Conservation (phyloP, 306 rosid species). For the Vigna nakashimae region DNA sequence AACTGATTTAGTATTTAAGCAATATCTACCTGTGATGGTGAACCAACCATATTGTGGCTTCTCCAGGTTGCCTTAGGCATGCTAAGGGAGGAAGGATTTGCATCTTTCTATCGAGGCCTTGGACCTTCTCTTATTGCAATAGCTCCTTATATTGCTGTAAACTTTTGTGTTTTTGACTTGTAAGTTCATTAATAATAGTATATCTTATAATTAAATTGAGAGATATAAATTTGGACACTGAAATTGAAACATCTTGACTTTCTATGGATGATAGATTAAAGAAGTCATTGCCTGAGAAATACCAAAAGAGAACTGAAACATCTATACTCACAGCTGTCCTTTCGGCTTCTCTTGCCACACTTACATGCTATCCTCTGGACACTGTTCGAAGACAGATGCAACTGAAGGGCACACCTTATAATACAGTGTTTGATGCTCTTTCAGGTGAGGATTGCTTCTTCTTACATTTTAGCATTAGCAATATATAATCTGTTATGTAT, state of each 20-base stretch:
- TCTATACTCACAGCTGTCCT: conserved; percentile 73
- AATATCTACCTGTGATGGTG: conserved; percentile 28
- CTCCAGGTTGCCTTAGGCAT: conserved; percentile 79
- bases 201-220: conserved; percentile 31
- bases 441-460: conserved; percentile 58
- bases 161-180: conserved; percentile 91
- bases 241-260: conserved; percentile 32
- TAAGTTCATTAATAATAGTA: conserved; percentile 51
- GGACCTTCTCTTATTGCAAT: conserved; percentile 92
- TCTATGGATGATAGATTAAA: conserved; percentile 69
- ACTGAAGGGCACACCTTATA: conserved; percentile 86
- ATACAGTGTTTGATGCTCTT: conserved; percentile 82
- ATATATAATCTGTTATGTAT: background rate
- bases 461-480: conserved; percentile 33
- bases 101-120: conserved; percentile 85
- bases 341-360: conserved; percentile 79
- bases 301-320: conserved; percentile 75
- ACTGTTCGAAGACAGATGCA: conserved; percentile 96
- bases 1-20: conserved; percentile 32
- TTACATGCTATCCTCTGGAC: conserved; percentile 88
- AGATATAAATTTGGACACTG: conserved; percentile 35
- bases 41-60: conserved; percentile 49
- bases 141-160: conserved; percentile 93
- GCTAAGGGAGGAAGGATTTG: conserved; percentile 82
- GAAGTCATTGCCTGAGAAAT: conserved; percentile 83